Evolutionary conservation across 2,329 filamentous ascomycete genomes (phyloP).

Genomic region (Macrophomina pseudophaseolina): DNA sequence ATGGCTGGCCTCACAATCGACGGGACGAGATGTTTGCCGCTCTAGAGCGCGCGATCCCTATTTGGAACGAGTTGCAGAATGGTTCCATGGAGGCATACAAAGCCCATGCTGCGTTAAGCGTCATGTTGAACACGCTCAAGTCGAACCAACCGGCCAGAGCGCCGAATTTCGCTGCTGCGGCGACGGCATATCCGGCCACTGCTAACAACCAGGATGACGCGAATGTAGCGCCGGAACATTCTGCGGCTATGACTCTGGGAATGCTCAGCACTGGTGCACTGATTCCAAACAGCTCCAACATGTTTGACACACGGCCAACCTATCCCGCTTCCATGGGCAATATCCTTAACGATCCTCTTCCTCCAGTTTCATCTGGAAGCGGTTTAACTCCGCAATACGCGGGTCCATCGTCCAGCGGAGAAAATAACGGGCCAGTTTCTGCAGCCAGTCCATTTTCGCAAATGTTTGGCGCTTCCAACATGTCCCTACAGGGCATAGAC

Average conservation of each 20-base stretch:
- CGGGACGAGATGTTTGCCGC: slow-evolving; percentile 76
- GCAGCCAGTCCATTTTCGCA: slow-evolving; percentile 59
- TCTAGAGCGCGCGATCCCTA: slow-evolving; percentile 73
- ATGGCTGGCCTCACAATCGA: slow-evolving; percentile 53
- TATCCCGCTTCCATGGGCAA: slow-evolving; percentile 47
- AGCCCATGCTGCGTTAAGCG: slow-evolving; percentile 76
- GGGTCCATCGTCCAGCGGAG: slow-evolving; percentile 36
- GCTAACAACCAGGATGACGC: slow-evolving; percentile 53
- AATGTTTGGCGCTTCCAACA: slow-evolving; percentile 55
- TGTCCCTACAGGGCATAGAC: slow-evolving; percentile 59
- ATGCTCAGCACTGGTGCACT: slow-evolving; percentile 68
- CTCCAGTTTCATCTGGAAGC: slow-evolving; percentile 35
- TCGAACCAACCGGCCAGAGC: slow-evolving; percentile 46
- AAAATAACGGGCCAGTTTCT: slow-evolving; percentile 43
- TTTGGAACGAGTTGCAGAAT: slow-evolving; percentile 81
- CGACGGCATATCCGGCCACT: slow-evolving; percentile 37
- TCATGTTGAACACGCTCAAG: slow-evolving; percentile 82
- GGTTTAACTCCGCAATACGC: slow-evolving; percentile 41
- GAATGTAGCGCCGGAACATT: slow-evolving; percentile 64
- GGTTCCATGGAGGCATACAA: slow-evolving; percentile 90
- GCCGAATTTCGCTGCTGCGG: slow-evolving; percentile 38
- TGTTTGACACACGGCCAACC: slow-evolving; percentile 44
- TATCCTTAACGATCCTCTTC: slow-evolving; percentile 41
- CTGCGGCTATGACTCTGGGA: slow-evolving; percentile 72
- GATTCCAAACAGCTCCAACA: slow-evolving; percentile 54